Base-by-base conservation (phyloP, 495 filamentous ascomycete genomes). In the Hyaloscypha hepaticicola region DNA sequence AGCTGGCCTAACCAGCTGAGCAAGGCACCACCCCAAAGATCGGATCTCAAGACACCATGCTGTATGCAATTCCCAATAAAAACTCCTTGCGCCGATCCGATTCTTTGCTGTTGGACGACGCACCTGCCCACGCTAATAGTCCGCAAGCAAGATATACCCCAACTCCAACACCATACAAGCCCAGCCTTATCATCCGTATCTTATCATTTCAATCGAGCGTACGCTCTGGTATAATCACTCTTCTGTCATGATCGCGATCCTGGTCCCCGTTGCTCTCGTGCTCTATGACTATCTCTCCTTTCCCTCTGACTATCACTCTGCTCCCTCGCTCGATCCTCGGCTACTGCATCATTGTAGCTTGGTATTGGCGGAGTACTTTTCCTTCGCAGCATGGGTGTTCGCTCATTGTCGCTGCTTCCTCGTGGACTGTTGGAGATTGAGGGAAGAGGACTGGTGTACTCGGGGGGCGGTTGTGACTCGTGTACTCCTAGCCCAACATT, bases 401-500 rank as follows among this genome's bases (percentile, higher is more conserved):
- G 58, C 14, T 67, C 65, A 24, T 27, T 66, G 9, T 70, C 73
- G 60, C 70, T 69, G 61, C 86, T 88, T 59, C 77, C 81, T 60
- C 85, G 75, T 31, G 79, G 79, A 72, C 84, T 85, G 31, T 76
- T 77, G 14, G 73, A 72, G 27, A 79, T 73, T 11, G 82, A 82
- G 24, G 81, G 81, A 26, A 81, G 82, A 1, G 90, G 89, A 70
- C 89, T 91, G 1, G 86, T 85, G 68, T 93, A 93, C 68, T 91
- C 89, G 3, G 90, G 90, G 21, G 90, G 87, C 64, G 74, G 86
- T 74, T 69, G 74, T 57, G 65, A 68, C 38, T 83, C 71, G 48
- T 78, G 67, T 41, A 66, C 52, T 9, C 69, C 69, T 29, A 70
- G 51, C 4, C 67, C 66, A n/a, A 57, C 38, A 48, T 66, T 55